Conservation (phyloP, 2,329 filamentous ascomycete genomes). For the Pestalotiopsis sp. region DNA sequence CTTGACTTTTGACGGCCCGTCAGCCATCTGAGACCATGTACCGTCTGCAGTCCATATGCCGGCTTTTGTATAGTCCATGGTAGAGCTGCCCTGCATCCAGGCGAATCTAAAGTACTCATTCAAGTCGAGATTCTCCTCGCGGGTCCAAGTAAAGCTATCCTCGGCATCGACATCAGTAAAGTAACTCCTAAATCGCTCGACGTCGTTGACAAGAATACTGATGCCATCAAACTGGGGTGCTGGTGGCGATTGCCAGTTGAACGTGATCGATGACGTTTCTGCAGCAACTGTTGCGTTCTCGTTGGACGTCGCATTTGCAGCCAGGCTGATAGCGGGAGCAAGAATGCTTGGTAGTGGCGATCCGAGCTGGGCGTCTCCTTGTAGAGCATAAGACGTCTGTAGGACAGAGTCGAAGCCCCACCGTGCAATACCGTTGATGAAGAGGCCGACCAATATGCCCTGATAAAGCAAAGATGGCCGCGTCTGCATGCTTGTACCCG, state of each 20-base stretch:
- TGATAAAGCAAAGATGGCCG: slow-evolving; percentile 85
- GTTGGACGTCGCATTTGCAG: slow-evolving; percentile 23
- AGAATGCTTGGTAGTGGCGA: slow-evolving; percentile 61
- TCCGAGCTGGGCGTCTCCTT: slow-evolving; percentile 66
- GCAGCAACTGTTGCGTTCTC: slow-evolving; percentile 3
- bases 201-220: slow-evolving; percentile 82
- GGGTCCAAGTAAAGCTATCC: slow-evolving; percentile 60
- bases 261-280: slow-evolving; percentile 66
- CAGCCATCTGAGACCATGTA: slow-evolving; percentile 66
- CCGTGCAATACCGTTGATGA: slow-evolving; percentile 89
- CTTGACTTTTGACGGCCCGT: slow-evolving; percentile 58
- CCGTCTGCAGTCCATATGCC: slow-evolving; percentile 69
- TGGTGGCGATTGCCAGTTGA: slow-evolving; percentile 52
- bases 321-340: slow-evolving; percentile 48
- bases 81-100: slow-evolving; percentile 66
- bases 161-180: slow-evolving; percentile 57
- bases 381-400: slow-evolving; percentile 75
- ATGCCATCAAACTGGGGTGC: slow-evolving; percentile 69
- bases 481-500: slow-evolving; percentile 87
- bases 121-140: slow-evolving; percentile 44
- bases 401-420: slow-evolving; percentile 93
- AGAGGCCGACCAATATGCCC: slow-evolving; percentile 85
- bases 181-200: slow-evolving; percentile 77
- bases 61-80: slow-evolving; percentile 75
- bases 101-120: slow-evolving; percentile 80